phyloP scores from a whole-genome alignment of 345 rosid genomes.

The Garcia nutans region DNA sequence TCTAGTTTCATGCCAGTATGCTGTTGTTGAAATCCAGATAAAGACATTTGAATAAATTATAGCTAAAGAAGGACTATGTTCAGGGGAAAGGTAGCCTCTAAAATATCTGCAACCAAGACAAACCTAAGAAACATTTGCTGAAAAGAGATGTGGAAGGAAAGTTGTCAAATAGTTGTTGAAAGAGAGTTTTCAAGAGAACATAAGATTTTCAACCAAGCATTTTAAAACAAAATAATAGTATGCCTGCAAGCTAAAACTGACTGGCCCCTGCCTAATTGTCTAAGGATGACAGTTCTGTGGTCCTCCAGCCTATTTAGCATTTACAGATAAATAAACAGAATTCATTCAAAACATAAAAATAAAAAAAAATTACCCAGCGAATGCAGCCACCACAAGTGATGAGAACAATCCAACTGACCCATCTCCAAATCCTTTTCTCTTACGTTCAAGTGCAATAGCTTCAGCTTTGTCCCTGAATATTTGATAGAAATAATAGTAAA shows the following conservation, averaged over 20 bases:
- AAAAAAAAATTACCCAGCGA: conserved; percentile 66
- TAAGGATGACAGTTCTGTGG: background rate
- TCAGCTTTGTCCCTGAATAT: conserved; percentile 93
- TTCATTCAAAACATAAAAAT: background rate
- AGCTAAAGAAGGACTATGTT: background rate
- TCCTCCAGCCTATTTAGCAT: background rate
- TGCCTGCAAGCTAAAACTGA: background rate
- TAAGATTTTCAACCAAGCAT: background rate
- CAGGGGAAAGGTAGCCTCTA: too few relatives aligned
- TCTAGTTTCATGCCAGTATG: background rate
- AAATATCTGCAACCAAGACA: background rate
- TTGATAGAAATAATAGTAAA: conserved; percentile 99
- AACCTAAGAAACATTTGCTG: background rate
- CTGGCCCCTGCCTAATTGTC: background rate
- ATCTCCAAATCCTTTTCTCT: conserved; percentile 73
- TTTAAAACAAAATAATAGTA: background rate
- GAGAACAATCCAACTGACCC: conserved; percentile 96
- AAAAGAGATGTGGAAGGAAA: background rate
- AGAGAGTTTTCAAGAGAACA: background rate
- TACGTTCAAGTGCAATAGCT: conserved; percentile 55
- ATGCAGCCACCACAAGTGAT: conserved; percentile 89
- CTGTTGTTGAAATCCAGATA: background rate
- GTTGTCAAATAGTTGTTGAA: background rate
- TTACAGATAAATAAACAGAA: background rate
- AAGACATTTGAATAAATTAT: background rate